phyloP scores from a whole-genome alignment of 148 eudicot genomes.

The Mesembryanthemum crystallinum region DNA sequence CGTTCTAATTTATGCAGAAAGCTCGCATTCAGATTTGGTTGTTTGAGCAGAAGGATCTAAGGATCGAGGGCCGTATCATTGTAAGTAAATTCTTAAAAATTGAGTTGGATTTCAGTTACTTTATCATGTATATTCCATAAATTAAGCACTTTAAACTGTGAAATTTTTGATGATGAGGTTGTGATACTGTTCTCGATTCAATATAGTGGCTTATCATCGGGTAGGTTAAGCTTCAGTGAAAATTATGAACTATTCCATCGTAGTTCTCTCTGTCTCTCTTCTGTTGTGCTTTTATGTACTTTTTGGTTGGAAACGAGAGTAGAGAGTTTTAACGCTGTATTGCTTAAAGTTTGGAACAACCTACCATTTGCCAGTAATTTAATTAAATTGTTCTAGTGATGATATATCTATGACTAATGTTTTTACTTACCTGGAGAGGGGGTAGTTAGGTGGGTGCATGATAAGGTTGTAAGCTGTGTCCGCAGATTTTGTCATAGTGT shows the following conservation, averaged over 20 bases:
- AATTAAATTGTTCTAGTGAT: not conserved
- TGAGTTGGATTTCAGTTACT: not conserved
- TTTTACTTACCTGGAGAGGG: not conserved
- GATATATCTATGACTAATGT: not conserved
- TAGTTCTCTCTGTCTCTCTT: too few species aligned
- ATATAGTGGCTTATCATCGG: too few species aligned
- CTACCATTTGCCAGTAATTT: too few species aligned
- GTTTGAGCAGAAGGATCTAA: constrained; percentile 91
- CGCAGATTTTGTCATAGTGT: not conserved
- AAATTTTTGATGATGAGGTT: not conserved
- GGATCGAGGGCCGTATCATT: constrained; percentile 93
- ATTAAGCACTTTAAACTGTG: not conserved
- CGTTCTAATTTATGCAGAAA: constrained; percentile 41
- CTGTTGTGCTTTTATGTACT: too few species aligned
- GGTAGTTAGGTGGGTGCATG: not conserved
- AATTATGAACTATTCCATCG: too few species aligned
- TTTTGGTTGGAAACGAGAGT: too few species aligned
- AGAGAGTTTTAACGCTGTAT: too few species aligned
- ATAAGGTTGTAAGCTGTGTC: not conserved
- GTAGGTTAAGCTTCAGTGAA: too few species aligned
- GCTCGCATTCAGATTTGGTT: constrained; percentile 94
- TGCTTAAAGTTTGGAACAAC: too few species aligned
- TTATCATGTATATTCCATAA: not conserved
- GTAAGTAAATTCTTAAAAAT: constrained; percentile 33
- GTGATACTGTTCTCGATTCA: too few species aligned